Conservation (phyloP, 495 filamentous ascomycete species). For the Xylaria venustula region DNA sequence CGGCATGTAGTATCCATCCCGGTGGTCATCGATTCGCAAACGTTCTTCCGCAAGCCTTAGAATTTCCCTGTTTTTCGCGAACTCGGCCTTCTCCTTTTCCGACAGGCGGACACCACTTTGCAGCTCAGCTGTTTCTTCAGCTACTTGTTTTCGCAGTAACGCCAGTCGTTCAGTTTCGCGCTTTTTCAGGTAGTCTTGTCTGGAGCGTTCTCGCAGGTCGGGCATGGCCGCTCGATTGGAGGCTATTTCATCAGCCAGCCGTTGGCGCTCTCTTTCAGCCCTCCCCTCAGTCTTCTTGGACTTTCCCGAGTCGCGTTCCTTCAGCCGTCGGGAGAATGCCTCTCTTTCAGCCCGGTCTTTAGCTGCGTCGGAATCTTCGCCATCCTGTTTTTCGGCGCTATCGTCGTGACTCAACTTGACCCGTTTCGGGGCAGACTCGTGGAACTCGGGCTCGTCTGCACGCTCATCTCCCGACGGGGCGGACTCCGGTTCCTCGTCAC, state of each 20-base stretch:
- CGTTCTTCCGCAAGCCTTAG: constrained; percentile 86
- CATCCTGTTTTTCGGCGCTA: constrained; percentile 45
- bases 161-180: constrained; percentile 82
- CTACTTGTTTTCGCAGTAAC: constrained; percentile 85
- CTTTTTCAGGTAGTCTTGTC: constrained; percentile 93
- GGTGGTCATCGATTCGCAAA: constrained; percentile 82
- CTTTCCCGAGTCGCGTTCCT: constrained; percentile 58
- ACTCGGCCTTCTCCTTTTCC: constrained; percentile 81
- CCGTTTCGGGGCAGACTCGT: constrained; percentile 56
- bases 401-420: constrained; percentile 49
- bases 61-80: constrained; percentile 84
- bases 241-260: constrained; percentile 31
- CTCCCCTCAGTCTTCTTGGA: constrained; percentile 72
- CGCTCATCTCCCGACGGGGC: constrained; percentile 49
- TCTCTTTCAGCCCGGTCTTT: constrained; percentile 69
- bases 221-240: constrained; percentile 54
- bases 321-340: constrained; percentile 71
- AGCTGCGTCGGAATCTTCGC: constrained; percentile 57
- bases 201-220: constrained; percentile 75
- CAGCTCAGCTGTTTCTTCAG: constrained; percentile 82
- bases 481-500: constrained; percentile 64
- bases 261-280: constrained; percentile 40
- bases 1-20: constrained; percentile 91
- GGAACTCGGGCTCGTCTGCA: constrained; percentile 46
- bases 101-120: constrained; percentile 73